These are phyloP conservation scores for Toxicodendron radicans DNA, from an alignment of 345 rosid species.

Conservation along the genomic window DNA sequence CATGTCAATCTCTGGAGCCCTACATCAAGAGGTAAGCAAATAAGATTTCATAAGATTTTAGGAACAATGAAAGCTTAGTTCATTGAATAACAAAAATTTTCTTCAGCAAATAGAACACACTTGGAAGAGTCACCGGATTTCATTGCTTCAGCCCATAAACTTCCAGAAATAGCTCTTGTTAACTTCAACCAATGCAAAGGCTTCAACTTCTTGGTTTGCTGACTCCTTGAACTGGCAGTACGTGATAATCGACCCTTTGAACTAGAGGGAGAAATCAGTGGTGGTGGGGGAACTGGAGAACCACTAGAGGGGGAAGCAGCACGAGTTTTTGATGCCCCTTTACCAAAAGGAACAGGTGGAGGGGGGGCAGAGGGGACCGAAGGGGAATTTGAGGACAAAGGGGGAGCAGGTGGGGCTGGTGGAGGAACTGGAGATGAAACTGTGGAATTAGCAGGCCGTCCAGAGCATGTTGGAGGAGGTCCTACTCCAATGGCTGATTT, in stretches of 20 bases:
- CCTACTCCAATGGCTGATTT: constrained; percentile 25
- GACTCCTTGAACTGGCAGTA: constrained; percentile 46
- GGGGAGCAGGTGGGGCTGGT: constrained; percentile 44
- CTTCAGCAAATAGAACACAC: constrained; percentile 43
- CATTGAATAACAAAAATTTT: constrained; percentile 12
- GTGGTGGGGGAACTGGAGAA: constrained; percentile 58
- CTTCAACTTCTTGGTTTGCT: constrained; percentile 76
- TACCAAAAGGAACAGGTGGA: constrained; percentile 47
- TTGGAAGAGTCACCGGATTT: constrained; percentile 80
- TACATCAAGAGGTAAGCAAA: constrained; percentile 24
- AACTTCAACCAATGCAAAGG: constrained; percentile 97
- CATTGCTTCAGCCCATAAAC: constrained; percentile 97
- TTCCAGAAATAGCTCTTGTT: constrained; percentile 89
- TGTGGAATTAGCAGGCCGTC: constrained; percentile 15
- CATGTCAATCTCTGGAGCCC: constrained; percentile 97
- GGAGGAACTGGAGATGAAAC: constrained; percentile 29
- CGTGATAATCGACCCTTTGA: constrained; percentile 76
- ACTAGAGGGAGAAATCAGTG: constrained; percentile 44
- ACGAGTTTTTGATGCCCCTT: constrained; percentile 25
- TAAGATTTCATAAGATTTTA: constrained; percentile 11
- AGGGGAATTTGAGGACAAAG: constrained; percentile 31
- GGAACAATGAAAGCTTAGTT: constrained; percentile 7
- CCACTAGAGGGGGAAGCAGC: constrained; percentile 24
- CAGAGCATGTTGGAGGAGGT: constrained; percentile 42
- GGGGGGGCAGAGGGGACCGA: constrained; percentile 47